Conservation (phyloP, 2,329 filamentous ascomycete genomes). For the Xylogone sp. region DNA sequence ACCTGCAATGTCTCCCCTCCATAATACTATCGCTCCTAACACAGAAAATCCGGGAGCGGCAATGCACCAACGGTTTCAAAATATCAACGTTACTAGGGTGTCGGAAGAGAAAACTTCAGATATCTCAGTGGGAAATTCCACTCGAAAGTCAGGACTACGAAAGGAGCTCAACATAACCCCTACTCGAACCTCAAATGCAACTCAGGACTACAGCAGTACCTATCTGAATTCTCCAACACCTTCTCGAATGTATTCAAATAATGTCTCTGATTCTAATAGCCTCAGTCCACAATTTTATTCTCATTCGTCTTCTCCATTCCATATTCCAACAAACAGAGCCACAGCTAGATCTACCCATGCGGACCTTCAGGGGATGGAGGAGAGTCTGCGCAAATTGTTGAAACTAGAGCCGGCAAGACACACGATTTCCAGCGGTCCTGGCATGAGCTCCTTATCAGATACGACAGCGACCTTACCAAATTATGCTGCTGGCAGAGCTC, state of each 20-base stretch:
- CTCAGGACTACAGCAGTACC: constrained; percentile 15
- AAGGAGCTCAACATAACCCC: constrained; percentile 25
- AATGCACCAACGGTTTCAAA: constrained; percentile 7
- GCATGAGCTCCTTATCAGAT: constrained; percentile 8
- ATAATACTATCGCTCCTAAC: constrained; percentile 6
- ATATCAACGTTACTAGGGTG: constrained; percentile 9
- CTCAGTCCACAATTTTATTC: constrained; percentile 9
- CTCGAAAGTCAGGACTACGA: constrained; percentile 26
- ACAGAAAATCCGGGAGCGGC: constrained; percentile 9
- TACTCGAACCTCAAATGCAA: constrained; percentile 23
- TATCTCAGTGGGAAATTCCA: constrained; percentile 12
- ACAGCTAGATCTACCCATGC: constrained; percentile 15
- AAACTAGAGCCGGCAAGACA: constrained; percentile 23
- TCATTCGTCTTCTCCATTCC: constrained; percentile 12
- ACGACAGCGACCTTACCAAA: constrained; percentile 16
- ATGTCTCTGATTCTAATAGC: constrained; percentile 11
- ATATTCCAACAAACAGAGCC: constrained; percentile 12
- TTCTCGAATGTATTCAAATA: constrained; percentile 16
- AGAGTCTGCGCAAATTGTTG: constrained; percentile 28
- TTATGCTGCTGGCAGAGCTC: constrained; percentile 17
- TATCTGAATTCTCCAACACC: constrained; percentile 17
- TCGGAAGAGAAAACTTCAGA: constrained; percentile 12
- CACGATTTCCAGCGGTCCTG: constrained; percentile 8
- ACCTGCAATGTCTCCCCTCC: constrained; percentile 6
- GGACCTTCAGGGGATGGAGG: constrained; percentile 27